Conservation (phyloP, 306 rosid genomes). For the Casuarina equisetifolia region DNA sequence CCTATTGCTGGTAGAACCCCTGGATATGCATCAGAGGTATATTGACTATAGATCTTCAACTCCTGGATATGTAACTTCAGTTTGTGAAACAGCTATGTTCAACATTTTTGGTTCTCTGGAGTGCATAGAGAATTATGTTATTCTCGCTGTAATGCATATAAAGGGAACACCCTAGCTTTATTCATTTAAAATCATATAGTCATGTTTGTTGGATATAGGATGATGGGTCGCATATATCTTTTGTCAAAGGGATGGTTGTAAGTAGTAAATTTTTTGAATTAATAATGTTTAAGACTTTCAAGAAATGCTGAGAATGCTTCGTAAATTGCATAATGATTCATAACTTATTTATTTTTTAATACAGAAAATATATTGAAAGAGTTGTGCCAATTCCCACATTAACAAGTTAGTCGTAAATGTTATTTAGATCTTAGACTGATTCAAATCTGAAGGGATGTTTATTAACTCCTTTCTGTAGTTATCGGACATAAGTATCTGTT, state of each 20-base stretch:
- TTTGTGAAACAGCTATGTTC: background rate
- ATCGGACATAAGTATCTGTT: constrained; percentile 1
- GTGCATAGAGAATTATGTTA: background rate
- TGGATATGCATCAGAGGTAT: constrained; percentile 97
- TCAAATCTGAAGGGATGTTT: background rate
- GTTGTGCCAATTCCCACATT: background rate
- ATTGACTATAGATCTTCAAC: background rate
- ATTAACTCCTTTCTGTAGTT: background rate
- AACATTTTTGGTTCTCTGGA: background rate
- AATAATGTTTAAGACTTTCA: background rate
- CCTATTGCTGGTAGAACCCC: constrained; percentile 83
- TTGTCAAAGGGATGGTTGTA: background rate
- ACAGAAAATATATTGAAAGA: background rate
- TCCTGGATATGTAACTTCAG: background rate
- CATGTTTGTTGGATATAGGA: background rate
- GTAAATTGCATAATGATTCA: background rate
- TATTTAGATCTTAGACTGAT: background rate
- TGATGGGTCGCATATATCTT: background rate
- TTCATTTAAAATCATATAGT: background rate
- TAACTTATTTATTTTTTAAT: background rate
- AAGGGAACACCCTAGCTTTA: background rate
- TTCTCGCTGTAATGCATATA: background rate
- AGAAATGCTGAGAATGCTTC: background rate
- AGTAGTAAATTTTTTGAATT: background rate
- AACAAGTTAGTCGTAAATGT: background rate